These are phyloP conservation scores for Ogataea pilisensis DNA, from an alignment of 805 yeast species.

Conservation along the genomic window DNA sequence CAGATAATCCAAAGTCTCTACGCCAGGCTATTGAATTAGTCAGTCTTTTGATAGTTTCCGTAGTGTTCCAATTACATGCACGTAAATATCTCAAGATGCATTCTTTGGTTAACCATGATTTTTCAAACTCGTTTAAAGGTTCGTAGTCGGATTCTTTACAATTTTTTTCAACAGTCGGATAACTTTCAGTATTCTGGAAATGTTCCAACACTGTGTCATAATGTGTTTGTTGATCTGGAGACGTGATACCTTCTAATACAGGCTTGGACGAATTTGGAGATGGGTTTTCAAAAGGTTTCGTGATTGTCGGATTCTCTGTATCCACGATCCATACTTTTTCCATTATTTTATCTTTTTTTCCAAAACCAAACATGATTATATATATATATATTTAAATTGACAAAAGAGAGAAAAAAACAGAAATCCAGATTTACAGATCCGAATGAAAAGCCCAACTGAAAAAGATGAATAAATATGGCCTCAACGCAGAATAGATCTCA, in stretches of 20 bases:
- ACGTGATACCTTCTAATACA: constrained; percentile 42
- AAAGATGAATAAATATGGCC: too few relatives aligned
- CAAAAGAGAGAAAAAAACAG: neutral
- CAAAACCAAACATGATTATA: constrained; percentile 27
- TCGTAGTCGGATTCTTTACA: constrained; percentile 29
- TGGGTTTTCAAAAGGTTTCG: constrained; percentile 51
- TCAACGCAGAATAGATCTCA: too few relatives aligned
- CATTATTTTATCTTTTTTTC: constrained; percentile 16
- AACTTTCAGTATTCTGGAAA: constrained; percentile 45
- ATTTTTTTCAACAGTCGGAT: constrained; percentile 48
- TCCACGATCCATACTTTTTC: constrained; percentile 27
- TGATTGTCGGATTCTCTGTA: constrained; percentile 16
- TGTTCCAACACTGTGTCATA: constrained; percentile 56
- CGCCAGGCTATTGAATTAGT: constrained; percentile 85
- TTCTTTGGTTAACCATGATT: constrained; percentile 88
- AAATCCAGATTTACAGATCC: neutral
- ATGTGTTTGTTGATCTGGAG: constrained; percentile 51
- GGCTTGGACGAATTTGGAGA: constrained; percentile 36
- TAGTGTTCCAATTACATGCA: constrained; percentile 84
- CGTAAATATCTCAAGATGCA: constrained; percentile 85
- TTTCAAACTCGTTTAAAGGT: constrained; percentile 50
- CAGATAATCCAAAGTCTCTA: constrained; percentile 77
- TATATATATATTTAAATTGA: neutral
- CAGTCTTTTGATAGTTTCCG: constrained; percentile 67
- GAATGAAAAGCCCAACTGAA: neutral